Percentiles rank a stretch among this genome's conserved stretches.
Evolutionary conservation across 768 basidiomycete species (phyloP).

Genomic region (Mrakia hoshinonis): DNA sequence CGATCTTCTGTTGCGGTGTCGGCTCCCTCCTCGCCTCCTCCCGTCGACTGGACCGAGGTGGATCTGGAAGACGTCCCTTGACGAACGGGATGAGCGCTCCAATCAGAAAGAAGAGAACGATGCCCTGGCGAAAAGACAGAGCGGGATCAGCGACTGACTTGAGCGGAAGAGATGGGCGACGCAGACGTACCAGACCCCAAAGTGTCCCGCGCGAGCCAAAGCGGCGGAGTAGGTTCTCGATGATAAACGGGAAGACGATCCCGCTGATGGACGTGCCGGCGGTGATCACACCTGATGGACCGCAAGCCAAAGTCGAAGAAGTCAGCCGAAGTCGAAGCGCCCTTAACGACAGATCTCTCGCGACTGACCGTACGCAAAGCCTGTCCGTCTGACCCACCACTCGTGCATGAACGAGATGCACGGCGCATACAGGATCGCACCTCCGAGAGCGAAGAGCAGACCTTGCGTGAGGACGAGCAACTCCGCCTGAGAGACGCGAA

Average conservation of each 20-base stretch:
- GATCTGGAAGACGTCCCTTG: not conserved
- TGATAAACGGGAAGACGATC: conserved; percentile 4
- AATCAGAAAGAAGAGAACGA: not conserved
- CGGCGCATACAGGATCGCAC: not conserved
- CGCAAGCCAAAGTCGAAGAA: not conserved
- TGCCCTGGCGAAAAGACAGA: too few species aligned
- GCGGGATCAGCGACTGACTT: too few species aligned
- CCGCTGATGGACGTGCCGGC: not conserved
- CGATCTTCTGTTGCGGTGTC: not conserved
- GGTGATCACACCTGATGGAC: not conserved
- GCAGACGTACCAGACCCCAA: too few species aligned
- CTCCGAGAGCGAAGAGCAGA: not conserved
- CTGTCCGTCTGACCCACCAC: not conserved
- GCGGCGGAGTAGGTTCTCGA: not conserved
- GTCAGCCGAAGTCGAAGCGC: not conserved
- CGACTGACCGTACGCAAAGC: not conserved
- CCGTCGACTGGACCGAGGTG: not conserved
- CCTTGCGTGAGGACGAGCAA: not conserved
- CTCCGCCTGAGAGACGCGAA: not conserved
- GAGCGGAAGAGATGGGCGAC: too few species aligned
- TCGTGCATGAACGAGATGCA: not conserved
- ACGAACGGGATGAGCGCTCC: not conserved
- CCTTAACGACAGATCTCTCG: not conserved
- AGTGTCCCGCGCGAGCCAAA: not conserved
- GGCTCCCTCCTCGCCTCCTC: not conserved